A percentile compares a stretch with the other conserved stretches of the same genome.
Evolutionary conservation across 1,139 yeast genomes (phyloP).

Genomic region (Kodamaea arcana): DNA sequence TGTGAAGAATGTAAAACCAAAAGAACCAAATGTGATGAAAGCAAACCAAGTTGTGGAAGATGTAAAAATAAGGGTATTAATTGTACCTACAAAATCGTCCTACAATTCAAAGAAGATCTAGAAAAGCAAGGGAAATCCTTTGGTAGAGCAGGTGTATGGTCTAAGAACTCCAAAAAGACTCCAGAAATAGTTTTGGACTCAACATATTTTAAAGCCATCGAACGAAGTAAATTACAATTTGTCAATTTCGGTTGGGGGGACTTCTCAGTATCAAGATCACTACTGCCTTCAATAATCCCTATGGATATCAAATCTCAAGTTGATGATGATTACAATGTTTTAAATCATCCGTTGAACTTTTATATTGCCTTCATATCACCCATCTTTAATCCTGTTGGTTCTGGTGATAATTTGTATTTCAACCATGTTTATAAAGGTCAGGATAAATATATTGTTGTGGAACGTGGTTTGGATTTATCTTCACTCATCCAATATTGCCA

Average conservation of each 20-base stretch:
- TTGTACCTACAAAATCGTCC: conserved; percentile 22
- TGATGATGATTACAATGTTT: conserved; percentile 13
- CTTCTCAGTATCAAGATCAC: conserved; percentile 10
- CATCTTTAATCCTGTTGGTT: conserved; percentile 23
- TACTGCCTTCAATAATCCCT: conserved; percentile 18
- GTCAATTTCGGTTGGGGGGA: conserved; percentile 17
- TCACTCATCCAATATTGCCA: conserved; percentile 25
- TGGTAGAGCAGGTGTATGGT: conserved; percentile 33
- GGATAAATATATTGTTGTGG: conserved; percentile 16
- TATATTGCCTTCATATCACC: conserved; percentile 26
- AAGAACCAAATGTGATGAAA: conserved; percentile 41
- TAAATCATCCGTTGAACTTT: conserved; percentile 24
- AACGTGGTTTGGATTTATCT: conserved; percentile 22
- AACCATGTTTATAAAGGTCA: conserved; percentile 10
- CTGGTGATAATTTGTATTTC: conserved; percentile 12
- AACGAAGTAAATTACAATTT: conserved; percentile 16
- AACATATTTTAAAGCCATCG: conserved; percentile 8
- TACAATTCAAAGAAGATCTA: conserved; percentile 29
- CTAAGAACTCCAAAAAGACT: conserved; percentile 12
- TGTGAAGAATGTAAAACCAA: conserved; percentile 17
- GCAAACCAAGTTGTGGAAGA: conserved; percentile 37
- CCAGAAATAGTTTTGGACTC: conserved; percentile 1
- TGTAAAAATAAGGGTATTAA: conserved; percentile 27
- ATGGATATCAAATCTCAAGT: conserved; percentile 16
- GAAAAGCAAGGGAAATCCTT: conserved; percentile 26